Evolutionary conservation across 768 basidiomycete species (phyloP), one percentile per base, ranked within the genome.

Genomic region (Cantharellus cinnabarinus): DNA sequence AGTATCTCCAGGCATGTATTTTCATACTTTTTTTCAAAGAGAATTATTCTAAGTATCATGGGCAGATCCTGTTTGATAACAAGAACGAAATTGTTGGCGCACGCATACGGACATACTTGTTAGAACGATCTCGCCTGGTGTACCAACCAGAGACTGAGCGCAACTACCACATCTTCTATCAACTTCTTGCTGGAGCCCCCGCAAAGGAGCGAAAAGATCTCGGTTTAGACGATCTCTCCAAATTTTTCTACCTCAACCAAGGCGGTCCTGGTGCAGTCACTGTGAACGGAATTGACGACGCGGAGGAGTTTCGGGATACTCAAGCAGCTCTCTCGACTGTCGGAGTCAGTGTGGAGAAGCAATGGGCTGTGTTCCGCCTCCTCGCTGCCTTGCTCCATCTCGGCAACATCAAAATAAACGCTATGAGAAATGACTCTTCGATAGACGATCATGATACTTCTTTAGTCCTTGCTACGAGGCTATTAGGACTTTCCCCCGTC

Each of bases 101-200:
- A 3, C 82, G 94, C n/a, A 97, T 99, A 65, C 82, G 95, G 65
- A 99, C 95, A 57, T 99, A 99, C 73, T 80, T 99, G 39, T 75
- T 99, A 62, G 95, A 99, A 68, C 89, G 95, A 48, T 97, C 95
- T 44, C 83, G 95, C 62, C 85, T 99, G 62, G 93, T 97, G 60
- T 97, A 94, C 71, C 95, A 99, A 70, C 94, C 95, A 15, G 76
- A 86, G 60, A 91, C 87, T 50, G 95, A 99, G 70, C 82, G 95
- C 61, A 99, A 99, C 71, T 99, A 98, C 71, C 95, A 99, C 70
- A 97, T 99, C 65, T 99, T 99, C 76, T 98, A 99, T 72, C 95
- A 99, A 69, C 75, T 99, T n/a, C 90, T 94, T 64, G 87, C 93
- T 0, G 95, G 95, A 54, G 90, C 89, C 5, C 93, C 95, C 2